Base-by-base conservation (phyloP, 1,284 basidiomycete species). In the Trichosporon sp. region DNA sequence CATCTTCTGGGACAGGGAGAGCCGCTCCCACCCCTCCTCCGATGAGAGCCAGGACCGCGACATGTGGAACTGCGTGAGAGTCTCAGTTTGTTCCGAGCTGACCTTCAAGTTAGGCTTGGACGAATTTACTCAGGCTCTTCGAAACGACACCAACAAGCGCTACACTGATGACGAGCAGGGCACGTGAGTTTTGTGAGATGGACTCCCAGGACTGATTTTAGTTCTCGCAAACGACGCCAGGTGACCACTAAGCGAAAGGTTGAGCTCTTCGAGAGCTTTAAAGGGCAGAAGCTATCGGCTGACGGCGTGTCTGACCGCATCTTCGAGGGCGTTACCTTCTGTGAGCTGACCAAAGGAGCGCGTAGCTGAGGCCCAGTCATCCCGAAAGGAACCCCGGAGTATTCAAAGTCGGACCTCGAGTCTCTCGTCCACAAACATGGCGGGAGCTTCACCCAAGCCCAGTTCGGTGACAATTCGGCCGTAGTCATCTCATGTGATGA, bases 241-340 rank as follows among this genome's bases (percentile, higher is more conserved):
- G 68, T 74, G 2, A 47, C 72, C 12, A 21, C 64, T 12, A 53
- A 25, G 13, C 31, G 67, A 21, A 75, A 91, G 87, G 84, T 88
- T 0, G 84, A 84, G 7, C 84, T 92, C 25, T 85, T 92, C 67
- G 86, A 88, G 3, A 88, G 87, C 74, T 89, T 90, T 76, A 85
- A 87, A 73, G 89, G 91, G 6, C 86, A 88, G 15, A 87, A 87
- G 65, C 78, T 89, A 8, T 87, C 87, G 66, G 86, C 87, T 5
- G 85, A 92, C 7, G 73, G 86, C 35, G 84, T 89, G 1, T 85
- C 89, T 72, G 88, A 87, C 11, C 80, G 88, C 47, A 80, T 95
- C 18, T 93, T 97, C 74, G 84, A 88, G 11, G 90, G 86, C 25
- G 85, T 90, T 80, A 90, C 87, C 51, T 95, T 96, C 78, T 89